Base-by-base conservation (phyloP, 176 grass and related monocot species). In the Oryza coarctata region DNA sequence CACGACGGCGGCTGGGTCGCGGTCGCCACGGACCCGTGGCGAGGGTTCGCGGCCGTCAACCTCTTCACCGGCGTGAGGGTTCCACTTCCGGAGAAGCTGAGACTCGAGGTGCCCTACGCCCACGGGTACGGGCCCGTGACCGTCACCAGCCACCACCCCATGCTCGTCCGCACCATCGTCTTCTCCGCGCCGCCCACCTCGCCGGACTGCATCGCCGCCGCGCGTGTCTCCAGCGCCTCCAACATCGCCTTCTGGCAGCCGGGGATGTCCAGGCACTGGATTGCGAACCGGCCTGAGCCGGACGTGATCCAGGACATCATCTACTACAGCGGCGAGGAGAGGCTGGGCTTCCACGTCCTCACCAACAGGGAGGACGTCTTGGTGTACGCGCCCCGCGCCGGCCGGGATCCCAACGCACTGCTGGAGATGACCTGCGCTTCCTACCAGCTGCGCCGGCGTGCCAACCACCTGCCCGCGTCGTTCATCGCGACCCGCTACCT, bases 181-280 rank as follows among this genome's bases (percentile, higher is more conserved):
- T 74, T 86, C 45, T 86, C 85, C 18, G 70, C 47, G 32, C 41
- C 60, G 12, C 84, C 84, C 58, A 30, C 76, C 12, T 57, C 58
- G 4, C 23, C 11, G 13, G 25, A 29, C 70, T 80, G 84, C 77
- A 32, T 79, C 20, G 43, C 69, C 41, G 77, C 77, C 18, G 57
- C 84, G 5, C 76, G 65, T 12, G 4, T 80, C 15, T n/a, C 58
- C 31, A 65, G 68, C 43, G 31, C 58, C 39, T 55, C 12, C 43
- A 73, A 80, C 60, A 26, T 86, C 69, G 30, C 68, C 1, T 80
- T 86, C 84, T 86, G 84, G 68, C 68, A 68, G 18, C 70, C 58
- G 0, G 84, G 84, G 69, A 80, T 80, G 84, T 23, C 71, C 26
- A 7, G 18, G 12, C 33, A 84, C 43, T 84, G 82, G 82, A 20